A percentile compares a stretch with the other conserved stretches of the same genome.
phyloP scores from a whole-genome alignment of 2,329 filamentous ascomycete genomes.

The Sporothrix phasma region DNA sequence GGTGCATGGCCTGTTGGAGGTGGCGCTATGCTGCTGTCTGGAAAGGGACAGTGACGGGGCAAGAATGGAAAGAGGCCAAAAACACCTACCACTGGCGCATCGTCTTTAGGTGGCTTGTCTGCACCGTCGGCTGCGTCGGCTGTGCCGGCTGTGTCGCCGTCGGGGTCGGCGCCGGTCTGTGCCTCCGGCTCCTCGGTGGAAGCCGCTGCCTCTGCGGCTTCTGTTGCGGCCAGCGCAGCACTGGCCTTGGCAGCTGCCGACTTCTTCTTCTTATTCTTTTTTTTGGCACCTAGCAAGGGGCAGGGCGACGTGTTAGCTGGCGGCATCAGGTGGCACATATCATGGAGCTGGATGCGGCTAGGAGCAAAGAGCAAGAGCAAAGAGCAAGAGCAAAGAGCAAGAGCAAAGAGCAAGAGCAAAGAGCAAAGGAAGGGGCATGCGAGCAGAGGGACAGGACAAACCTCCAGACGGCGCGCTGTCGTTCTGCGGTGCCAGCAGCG shows the following conservation, averaged over 20 bases:
- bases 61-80: background rate
- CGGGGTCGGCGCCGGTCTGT: slow-evolving; percentile 22
- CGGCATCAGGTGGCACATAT: background rate
- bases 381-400: background rate
- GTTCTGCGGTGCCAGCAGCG: slow-evolving; percentile 13
- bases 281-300: slow-evolving; percentile 36
- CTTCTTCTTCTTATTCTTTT: slow-evolving; percentile 52
- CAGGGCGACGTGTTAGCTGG: background rate
- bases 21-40: background rate
- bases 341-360: background rate
- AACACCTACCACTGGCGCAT: slow-evolving; percentile 8
- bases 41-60: background rate
- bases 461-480: slow-evolving; percentile 14
- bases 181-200: slow-evolving; percentile 1
- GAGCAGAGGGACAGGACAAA: slow-evolving; percentile 2
- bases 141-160: too few relatives aligned
- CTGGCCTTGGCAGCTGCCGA: slow-evolving; percentile 35
- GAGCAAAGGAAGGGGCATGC: background rate
- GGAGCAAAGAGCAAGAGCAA: background rate
- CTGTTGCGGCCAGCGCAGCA: slow-evolving; percentile 11
- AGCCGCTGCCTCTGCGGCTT: slow-evolving; percentile 7
- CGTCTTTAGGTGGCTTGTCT: slow-evolving; percentile 6
- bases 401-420: background rate
- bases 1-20: background rate
- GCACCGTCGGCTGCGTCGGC: slow-evolving; percentile 7